A percentile compares a stretch with the other conserved stretches of the same genome.
Conservation (phyloP, 1,284 basidiomycete species). For the Leccinum subfulvum region DNA sequence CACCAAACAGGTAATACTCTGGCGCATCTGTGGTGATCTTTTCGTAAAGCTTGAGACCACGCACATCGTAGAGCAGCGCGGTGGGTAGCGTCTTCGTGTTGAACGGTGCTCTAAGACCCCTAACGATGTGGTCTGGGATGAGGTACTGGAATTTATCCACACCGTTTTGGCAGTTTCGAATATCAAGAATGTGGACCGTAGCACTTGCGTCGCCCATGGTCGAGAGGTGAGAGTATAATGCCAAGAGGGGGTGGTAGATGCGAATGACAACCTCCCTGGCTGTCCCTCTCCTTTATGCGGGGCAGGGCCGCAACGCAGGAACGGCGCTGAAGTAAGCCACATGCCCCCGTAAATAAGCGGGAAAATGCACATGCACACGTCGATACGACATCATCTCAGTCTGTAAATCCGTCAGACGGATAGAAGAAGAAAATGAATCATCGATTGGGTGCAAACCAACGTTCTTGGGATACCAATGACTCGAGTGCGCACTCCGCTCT, state of each 20-base stretch:
- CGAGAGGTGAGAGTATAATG: background rate
- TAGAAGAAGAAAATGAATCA: background rate
- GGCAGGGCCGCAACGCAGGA: background rate
- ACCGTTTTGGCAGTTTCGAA: conserved; percentile 20
- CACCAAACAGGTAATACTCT: conserved; percentile 88
- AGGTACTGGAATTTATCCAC: conserved; percentile 20
- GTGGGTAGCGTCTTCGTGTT: conserved; percentile 77
- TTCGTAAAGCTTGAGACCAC: conserved; percentile 81
- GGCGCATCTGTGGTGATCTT: conserved; percentile 76
- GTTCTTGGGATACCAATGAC: conserved; percentile 2
- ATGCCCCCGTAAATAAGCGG: background rate
- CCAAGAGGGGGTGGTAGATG: background rate
- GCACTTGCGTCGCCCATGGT: conserved; percentile 27
- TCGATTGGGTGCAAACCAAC: conserved; percentile 5
- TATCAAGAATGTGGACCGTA: conserved; percentile 24
- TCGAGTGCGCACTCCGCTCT: background rate
- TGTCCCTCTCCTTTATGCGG: conserved; percentile 1
- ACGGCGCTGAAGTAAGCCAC: conserved; percentile 28
- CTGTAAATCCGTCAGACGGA: background rate
- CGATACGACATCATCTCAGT: background rate
- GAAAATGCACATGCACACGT: background rate
- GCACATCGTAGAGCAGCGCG: conserved; percentile 84
- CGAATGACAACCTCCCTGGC: background rate
- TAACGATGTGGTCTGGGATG: conserved; percentile 48
- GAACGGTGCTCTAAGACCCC: conserved; percentile 52